phyloP scores from a whole-genome alignment of 83 land plant genomes.

The Picea abies region DNA sequence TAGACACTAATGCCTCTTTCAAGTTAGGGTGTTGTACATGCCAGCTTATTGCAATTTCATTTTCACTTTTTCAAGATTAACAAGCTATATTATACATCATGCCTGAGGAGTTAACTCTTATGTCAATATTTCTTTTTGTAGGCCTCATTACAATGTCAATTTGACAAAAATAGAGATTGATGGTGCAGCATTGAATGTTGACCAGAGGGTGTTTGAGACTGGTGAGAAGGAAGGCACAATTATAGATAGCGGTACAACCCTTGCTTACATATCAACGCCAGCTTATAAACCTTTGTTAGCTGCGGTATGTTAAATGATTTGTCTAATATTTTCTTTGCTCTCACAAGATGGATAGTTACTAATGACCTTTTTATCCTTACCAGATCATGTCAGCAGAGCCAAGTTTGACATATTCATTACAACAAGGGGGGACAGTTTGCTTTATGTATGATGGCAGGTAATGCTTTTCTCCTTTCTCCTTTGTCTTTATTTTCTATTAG shows the following conservation, averaged over 20 bases:
- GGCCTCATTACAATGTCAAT: slow-evolving; percentile 74
- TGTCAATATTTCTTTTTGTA: slow-evolving; percentile 18
- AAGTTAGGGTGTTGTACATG: too few relatives aligned
- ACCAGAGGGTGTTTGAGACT: slow-evolving; percentile 37
- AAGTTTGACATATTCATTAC: neutral
- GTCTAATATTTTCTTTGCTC: neutral
- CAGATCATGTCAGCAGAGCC: slow-evolving; percentile 17
- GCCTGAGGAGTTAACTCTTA: too few relatives aligned
- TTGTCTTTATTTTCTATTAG: neutral
- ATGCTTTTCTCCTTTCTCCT: neutral
- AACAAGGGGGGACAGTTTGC: slow-evolving; percentile 8
- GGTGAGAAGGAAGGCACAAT: slow-evolving; percentile 49
- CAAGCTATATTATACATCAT: too few relatives aligned
- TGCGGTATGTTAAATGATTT: slow-evolving; percentile 31
- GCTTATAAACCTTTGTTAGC: slow-evolving; percentile 41
- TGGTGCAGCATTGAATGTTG: slow-evolving; percentile 30
- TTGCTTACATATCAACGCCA: slow-evolving; percentile 60
- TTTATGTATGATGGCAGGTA: slow-evolving; percentile 13
- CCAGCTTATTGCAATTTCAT: too few relatives aligned
- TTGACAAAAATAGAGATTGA: slow-evolving; percentile 61
- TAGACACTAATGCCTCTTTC: too few relatives aligned
- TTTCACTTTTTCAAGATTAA: too few relatives aligned
- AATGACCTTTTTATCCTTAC: neutral
- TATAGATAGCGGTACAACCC: slow-evolving; percentile 81
- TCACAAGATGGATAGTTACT: neutral